Evolutionary conservation across 2,329 filamentous ascomycete species (phyloP).

Genomic region (Pezicula neosporulosa): DNA sequence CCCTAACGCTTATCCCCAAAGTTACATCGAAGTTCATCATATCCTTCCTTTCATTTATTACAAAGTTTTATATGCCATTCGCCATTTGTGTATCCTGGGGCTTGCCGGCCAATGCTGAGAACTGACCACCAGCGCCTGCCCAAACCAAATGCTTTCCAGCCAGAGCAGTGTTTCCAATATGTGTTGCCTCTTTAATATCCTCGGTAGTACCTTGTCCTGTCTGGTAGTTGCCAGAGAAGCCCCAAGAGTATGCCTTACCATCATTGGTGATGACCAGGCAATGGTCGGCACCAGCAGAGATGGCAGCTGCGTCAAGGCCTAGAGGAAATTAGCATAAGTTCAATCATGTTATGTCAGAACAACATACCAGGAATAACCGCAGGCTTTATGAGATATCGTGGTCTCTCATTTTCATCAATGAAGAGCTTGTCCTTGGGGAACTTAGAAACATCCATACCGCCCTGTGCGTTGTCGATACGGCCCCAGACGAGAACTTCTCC

Average conservation of each 20-base stretch:
- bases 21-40: not conserved
- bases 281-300: constrained; percentile 68
- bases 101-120: constrained; percentile 57
- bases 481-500: constrained; percentile 60
- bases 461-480: constrained; percentile 49
- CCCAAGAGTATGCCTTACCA: constrained; percentile 75
- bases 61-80: constrained; percentile 2
- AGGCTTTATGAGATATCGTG: constrained; percentile 71
- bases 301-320: constrained; percentile 52
- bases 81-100: not conserved
- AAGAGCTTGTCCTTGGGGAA: constrained; percentile 57
- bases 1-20: too few relatives aligned
- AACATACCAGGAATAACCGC: constrained; percentile 49
- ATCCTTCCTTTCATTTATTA: not conserved
- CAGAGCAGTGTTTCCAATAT: constrained; percentile 82
- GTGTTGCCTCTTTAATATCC: constrained; percentile 72
- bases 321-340: constrained; percentile 1
- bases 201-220: constrained; percentile 76
- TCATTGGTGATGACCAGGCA: constrained; percentile 66
- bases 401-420: constrained; percentile 59
- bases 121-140: constrained; percentile 88
- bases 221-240: constrained; percentile 78
- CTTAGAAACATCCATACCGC: constrained; percentile 53
- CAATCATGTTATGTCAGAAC: not conserved
- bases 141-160: constrained; percentile 70